Conservation (phyloP, 202 grass and related monocot genomes). For the Digitaria exilis region DNA sequence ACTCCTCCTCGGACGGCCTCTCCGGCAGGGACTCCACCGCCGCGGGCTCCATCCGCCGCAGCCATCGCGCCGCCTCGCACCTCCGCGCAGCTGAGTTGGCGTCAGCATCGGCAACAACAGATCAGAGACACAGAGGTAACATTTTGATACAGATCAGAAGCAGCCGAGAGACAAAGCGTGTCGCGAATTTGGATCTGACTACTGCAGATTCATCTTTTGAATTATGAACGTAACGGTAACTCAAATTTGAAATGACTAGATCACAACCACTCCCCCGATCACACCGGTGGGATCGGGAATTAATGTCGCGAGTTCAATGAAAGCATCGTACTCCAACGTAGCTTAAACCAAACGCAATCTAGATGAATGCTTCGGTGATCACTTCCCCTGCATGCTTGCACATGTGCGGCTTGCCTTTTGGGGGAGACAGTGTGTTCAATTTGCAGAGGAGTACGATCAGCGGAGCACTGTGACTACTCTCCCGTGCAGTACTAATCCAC, state of each 20-base stretch:
- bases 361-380: too few relatives aligned
- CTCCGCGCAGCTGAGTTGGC: conserved; percentile 59
- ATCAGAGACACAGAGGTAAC: conserved; percentile 4
- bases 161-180: background rate
- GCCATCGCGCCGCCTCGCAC: conserved; percentile 73
- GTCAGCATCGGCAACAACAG: background rate
- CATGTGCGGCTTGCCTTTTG: background rate
- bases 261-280: too few relatives aligned
- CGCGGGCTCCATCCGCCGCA: conserved; percentile 62
- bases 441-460: background rate
- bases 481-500: background rate
- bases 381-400: too few relatives aligned
- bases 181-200: background rate
- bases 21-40: conserved; percentile 53
- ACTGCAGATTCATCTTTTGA: background rate
- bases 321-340: too few relatives aligned
- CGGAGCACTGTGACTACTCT: background rate
- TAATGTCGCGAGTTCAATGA: too few relatives aligned
- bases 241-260: background rate
- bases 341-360: too few relatives aligned
- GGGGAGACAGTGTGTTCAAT: conserved; percentile 1
- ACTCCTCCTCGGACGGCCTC: conserved; percentile 63
- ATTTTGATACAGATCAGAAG: too few relatives aligned
- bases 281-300: background rate
- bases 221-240: background rate